Evolutionary conservation across 2,329 filamentous ascomycete genomes (phyloP), one percentile per base, ranked within the genome.

Genomic region (Calonectria pteridis): DNA sequence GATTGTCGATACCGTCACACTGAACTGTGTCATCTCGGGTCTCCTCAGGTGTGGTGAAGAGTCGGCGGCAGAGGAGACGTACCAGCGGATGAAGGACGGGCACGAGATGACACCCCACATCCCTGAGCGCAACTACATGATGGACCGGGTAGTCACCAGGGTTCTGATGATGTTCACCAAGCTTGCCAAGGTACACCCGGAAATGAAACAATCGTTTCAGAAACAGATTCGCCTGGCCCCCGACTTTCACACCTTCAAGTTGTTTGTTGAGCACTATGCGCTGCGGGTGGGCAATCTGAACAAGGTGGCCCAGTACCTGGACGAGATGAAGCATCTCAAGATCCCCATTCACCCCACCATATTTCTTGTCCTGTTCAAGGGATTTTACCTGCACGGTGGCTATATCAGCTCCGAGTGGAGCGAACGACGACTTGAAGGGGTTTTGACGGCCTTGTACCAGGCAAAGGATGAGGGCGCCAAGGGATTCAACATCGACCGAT

Each of bases 21-120:
- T 98, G 83, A 98, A 98, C 81, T 94, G 94, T 78, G 92, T 98
- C 79, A 94, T 98, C 75, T 89, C 92, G 0, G 93, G 95, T 2
- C 89, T 98, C 26, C 88, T 98, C 53, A 89, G 92, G 70, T 92
- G 93, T 18, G 93, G 93, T 50, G 96, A 99, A 81, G 90, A 93
- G 49, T 86, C 88, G 9, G 93, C 94, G 0, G 97, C 96, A 3
- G 92, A 96, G 78, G 89, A 93, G 73, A 91, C 98, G 14, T 98
- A 98, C 80, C 87, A 91, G 71, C 92, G 93, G 73, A 98, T 99
- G 96, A 96, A 95, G 83, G 85, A 85, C 2, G 86, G 91, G 33
- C 87, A 92, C 71, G 82, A 84, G 40, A 80, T 84, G 62, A 78
- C 82, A 13, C 79, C 82, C 53, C 75, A 81, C 73, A 81, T 88